Percentiles rank a stretch among this genome's conserved stretches.
These are phyloP conservation scores for Diutina sp. DNA, from an alignment of 1,139 yeast species.

Conservation along the genomic window DNA sequence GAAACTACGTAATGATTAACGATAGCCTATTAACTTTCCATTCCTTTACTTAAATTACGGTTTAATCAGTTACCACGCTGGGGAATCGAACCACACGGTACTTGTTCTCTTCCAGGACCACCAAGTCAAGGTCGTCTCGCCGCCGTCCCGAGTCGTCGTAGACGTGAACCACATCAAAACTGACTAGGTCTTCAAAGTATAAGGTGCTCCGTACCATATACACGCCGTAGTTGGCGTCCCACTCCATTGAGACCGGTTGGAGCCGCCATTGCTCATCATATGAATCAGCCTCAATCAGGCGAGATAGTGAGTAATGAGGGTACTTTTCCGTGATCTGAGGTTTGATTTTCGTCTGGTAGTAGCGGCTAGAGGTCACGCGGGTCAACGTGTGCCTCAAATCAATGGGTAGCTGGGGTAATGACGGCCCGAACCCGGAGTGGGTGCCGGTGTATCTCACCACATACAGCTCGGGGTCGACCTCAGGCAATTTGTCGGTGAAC, in stretches of 20 bases:
- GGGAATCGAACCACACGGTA: not conserved
- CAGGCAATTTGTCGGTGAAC: not conserved
- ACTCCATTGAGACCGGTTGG: not conserved
- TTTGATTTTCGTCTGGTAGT: not conserved
- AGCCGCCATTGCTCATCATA: not conserved
- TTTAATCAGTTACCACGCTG: not conserved
- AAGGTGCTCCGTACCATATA: not conserved
- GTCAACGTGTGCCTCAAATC: not conserved
- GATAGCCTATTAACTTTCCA: no score
- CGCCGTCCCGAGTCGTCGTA: not conserved
- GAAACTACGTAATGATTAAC: no score
- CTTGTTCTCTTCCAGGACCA: not conserved
- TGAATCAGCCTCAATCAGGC: not conserved
- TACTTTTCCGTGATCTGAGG: not conserved
- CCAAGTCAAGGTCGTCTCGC: not conserved
- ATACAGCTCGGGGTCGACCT: not conserved
- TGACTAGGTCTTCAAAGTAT: not conserved
- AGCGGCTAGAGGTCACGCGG: not conserved
- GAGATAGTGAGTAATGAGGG: not conserved
- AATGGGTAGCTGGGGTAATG: not conserved
- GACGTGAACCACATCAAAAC: not conserved
- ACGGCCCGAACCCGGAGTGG: not conserved
- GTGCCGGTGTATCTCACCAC: not conserved
- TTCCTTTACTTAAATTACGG: no score
- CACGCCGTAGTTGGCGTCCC: not conserved